Base-by-base conservation (phyloP, 176 grass and related monocot genomes). In the Oropetium thomaeum region DNA sequence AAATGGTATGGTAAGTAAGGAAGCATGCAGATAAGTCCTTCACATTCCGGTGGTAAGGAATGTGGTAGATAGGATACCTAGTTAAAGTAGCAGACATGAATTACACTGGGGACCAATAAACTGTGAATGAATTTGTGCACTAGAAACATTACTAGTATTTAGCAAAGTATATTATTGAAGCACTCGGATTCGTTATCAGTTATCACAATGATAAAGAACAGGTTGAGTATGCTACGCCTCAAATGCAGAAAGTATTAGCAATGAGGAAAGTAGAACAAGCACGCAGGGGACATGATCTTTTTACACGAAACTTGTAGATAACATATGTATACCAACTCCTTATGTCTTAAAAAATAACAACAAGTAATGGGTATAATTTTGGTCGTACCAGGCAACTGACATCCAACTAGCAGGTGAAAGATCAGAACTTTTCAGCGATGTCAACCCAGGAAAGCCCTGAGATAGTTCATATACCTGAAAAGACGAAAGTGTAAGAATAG, bases 51-150 rank as follows among this genome's bases (percentile, higher is more conserved):
- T 82, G 85, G 58, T 84, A 70, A 61, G 96, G 92, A 79, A 99
- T 99, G 37, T 93, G 84, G 82, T 95, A 99, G 65, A 99, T 99
- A 51, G 96, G 96, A 73, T 95, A 95, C 96, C 96, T 99, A 64
- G 86, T 82, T 37, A 81, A 58, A 64, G 71, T 34, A 93, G 51
- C 55, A 63, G 65, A 74, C 10, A 16, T 79, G 69, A 71, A 73
- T 76, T 38, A 33, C 7, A 82, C 14, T 26, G 17, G 19, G 33
- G 14, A 26, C 15, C 9, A 34, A 41, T 39, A 65, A 63, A 55
- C 32, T 27, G 52, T 48, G 33, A 73, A 81, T 59, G 5, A 10
- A 65, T 59, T 80, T 70, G 16, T 58, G n/a, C 8, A 64, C 40
- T 52, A 30, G 22, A 85, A 54, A 44, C 35, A 79, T 19, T 17